phyloP scores from a whole-genome alignment of 2,329 filamentous ascomycete species.

The Raffaelea ambrosiae region DNA sequence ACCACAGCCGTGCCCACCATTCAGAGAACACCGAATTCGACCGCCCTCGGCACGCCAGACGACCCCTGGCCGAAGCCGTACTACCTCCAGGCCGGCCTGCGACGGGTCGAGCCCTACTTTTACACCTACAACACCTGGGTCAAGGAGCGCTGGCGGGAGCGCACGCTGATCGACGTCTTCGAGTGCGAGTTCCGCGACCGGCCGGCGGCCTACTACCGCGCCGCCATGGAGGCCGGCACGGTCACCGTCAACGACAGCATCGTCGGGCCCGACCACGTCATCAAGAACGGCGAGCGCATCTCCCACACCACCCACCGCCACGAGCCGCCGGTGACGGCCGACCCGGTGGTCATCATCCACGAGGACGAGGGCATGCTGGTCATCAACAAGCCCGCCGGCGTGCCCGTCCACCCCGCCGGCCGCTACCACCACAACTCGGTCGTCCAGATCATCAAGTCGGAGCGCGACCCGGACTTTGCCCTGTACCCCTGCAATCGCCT shows the following conservation, averaged over 20 bases:
- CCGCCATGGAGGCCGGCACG: constrained; percentile 70
- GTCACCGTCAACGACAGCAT: constrained; percentile 73
- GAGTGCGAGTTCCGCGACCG: constrained; percentile 86
- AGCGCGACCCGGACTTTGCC: constrained; percentile 48
- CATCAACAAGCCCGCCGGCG: constrained; percentile 91
- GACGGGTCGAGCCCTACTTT: constrained; percentile 78
- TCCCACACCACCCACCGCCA: constrained; percentile 93
- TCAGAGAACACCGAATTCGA: too few relatives aligned
- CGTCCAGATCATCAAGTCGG: constrained; percentile 83
- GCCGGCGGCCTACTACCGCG: constrained; percentile 75
- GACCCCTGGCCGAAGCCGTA: constrained; percentile 57
- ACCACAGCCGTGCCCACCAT: too few relatives aligned
- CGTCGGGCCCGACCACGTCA: constrained; percentile 57
- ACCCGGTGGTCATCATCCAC: constrained; percentile 73
- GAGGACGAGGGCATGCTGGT: constrained; percentile 92
- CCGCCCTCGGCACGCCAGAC: too few relatives aligned
- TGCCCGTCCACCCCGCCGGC: constrained; percentile 91
- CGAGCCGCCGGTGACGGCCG: constrained; percentile 82
- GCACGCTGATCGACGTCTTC: constrained; percentile 79
- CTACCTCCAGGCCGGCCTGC: constrained; percentile 72
- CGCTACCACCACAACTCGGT: constrained; percentile 95
- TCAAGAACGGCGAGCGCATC: constrained; percentile 85
- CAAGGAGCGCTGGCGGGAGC: constrained; percentile 86
- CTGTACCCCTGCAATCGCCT: constrained; percentile 80
- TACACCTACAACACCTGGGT: constrained; percentile 93